These are phyloP conservation scores for Nothophytophthora sp. DNA, from an alignment of 352 stramenopile species.

Conservation along the genomic window DNA sequence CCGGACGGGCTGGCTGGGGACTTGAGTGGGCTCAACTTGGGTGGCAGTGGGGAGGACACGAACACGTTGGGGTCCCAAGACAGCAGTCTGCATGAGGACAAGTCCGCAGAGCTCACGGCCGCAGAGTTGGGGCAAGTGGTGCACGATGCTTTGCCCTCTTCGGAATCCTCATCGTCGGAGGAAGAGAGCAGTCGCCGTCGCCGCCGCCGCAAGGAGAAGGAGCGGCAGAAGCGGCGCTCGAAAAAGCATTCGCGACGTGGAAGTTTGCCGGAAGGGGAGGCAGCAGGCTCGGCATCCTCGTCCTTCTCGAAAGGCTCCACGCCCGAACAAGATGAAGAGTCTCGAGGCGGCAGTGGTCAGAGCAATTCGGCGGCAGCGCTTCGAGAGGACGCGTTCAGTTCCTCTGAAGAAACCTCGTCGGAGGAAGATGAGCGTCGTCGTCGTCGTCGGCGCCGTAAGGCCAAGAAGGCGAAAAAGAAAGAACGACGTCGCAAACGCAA, in stretches of 20 bases:
- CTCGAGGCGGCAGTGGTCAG: not conserved
- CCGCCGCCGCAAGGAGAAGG: constrained; percentile 9
- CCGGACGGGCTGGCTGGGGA: not conserved
- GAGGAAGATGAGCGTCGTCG: constrained; percentile 25
- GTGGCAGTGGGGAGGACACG: constrained; percentile 1
- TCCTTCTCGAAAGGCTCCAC: constrained; percentile 5
- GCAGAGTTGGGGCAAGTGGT: constrained; percentile 21
- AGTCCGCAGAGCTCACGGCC: constrained; percentile 6
- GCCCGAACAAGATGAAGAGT: not conserved
- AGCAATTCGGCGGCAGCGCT: not conserved
- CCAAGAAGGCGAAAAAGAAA: constrained; percentile 23
- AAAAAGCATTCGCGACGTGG: constrained; percentile 10
- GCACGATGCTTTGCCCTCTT: constrained; percentile 37
- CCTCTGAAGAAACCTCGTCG: constrained; percentile 17
- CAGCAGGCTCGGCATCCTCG: not conserved
- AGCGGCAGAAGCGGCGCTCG: constrained; percentile 2
- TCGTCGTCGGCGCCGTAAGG: constrained; percentile 17
- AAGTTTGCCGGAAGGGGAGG: constrained; percentile 4
- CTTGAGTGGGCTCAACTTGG: constrained; percentile 11
- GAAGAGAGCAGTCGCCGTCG: not conserved
- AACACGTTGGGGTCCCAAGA: constrained; percentile 5
- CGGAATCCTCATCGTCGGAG: constrained; percentile 22
- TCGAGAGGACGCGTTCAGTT: constrained; percentile 3
- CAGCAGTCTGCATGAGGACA: constrained; percentile 1
- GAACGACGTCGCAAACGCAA: constrained; percentile 26